phyloP scores from a whole-genome alignment of 345 rosid genomes.

The Moringa oleifera region DNA sequence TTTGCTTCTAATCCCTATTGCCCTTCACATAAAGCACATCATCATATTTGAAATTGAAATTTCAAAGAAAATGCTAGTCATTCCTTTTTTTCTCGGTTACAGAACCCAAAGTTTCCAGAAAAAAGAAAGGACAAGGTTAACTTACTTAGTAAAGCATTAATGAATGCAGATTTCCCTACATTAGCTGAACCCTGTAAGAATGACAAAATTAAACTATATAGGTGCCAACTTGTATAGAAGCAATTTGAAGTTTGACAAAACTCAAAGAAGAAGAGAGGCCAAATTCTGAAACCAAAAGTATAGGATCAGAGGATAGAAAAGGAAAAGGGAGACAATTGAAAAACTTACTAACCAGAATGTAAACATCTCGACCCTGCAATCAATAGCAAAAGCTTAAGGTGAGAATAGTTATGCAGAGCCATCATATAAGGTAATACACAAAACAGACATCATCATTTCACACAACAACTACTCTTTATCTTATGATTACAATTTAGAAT shows the following conservation, averaged over 20 bases:
- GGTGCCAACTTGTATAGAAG: neutral
- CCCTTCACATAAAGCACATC: neutral
- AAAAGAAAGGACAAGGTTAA: slow-evolving; percentile 13
- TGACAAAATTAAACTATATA: slow-evolving; percentile 10
- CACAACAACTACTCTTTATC: neutral
- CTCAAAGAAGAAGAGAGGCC: neutral
- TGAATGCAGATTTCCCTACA: slow-evolving; percentile 98
- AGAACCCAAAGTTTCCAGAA: neutral
- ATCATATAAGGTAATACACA: neutral
- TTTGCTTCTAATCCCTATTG: too few relatives aligned
- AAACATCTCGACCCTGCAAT: slow-evolving; percentile 94
- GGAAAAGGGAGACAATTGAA: slow-evolving; percentile 11
- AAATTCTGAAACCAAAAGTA: neutral
- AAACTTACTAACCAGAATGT: slow-evolving; percentile 75
- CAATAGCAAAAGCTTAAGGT: slow-evolving; percentile 11
- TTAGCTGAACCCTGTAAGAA: slow-evolving; percentile 82
- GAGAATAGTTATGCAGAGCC: slow-evolving; percentile 9
- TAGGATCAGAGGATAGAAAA: neutral
- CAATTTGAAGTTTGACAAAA: neutral
- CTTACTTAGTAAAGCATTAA: slow-evolving; percentile 88
- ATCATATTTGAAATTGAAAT: neutral
- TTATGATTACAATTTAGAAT: neutral
- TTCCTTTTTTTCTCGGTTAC: neutral
- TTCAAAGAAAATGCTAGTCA: too few relatives aligned
- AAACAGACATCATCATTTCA: neutral